These are phyloP conservation scores for Gamarada debralockiae DNA, from an alignment of 495 filamentous ascomycete species.

Conservation along the genomic window DNA sequence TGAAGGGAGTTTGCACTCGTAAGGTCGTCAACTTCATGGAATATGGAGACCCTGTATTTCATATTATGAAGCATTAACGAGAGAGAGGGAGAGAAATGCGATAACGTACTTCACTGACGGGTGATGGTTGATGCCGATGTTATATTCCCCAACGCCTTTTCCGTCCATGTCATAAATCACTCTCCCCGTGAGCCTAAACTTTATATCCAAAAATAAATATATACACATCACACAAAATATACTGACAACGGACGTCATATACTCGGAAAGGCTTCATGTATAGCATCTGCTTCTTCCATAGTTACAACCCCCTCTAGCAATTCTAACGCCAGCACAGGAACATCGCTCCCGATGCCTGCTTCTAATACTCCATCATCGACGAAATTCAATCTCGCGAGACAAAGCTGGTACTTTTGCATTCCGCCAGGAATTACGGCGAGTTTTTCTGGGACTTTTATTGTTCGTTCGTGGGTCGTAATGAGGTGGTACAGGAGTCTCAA, in stretches of 20 bases:
- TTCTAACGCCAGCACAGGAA: slow-evolving; percentile 20
- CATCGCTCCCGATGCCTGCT: slow-evolving; percentile 23
- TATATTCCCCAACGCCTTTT: too few relatives aligned
- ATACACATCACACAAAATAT: too few relatives aligned
- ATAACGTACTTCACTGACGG: too few relatives aligned
- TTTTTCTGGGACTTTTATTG: slow-evolving; percentile 22
- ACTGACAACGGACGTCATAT: background rate
- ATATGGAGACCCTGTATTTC: too few relatives aligned
- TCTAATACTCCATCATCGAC: slow-evolving; percentile 22
- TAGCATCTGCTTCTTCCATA: slow-evolving; percentile 25
- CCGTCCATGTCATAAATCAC: too few relatives aligned
- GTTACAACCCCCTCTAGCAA: slow-evolving; percentile 20
- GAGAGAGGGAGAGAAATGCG: too few relatives aligned
- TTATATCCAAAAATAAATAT: too few relatives aligned
- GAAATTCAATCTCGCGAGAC: slow-evolving; percentile 24
- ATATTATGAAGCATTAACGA: too few relatives aligned
- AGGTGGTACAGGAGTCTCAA: slow-evolving; percentile 21
- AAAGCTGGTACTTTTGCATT: slow-evolving; percentile 22
- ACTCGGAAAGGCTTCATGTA: slow-evolving; percentile 20
- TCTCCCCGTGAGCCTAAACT: too few relatives aligned
- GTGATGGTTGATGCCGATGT: too few relatives aligned
- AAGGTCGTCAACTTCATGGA: too few relatives aligned
- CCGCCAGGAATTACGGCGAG: slow-evolving; percentile 20
- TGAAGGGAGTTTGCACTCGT: too few relatives aligned
- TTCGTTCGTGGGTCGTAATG: slow-evolving; percentile 20